These are phyloP conservation scores for Chrysoporthe austroafricana DNA, from an alignment of 2,329 filamentous ascomycete species.

Conservation along the genomic window DNA sequence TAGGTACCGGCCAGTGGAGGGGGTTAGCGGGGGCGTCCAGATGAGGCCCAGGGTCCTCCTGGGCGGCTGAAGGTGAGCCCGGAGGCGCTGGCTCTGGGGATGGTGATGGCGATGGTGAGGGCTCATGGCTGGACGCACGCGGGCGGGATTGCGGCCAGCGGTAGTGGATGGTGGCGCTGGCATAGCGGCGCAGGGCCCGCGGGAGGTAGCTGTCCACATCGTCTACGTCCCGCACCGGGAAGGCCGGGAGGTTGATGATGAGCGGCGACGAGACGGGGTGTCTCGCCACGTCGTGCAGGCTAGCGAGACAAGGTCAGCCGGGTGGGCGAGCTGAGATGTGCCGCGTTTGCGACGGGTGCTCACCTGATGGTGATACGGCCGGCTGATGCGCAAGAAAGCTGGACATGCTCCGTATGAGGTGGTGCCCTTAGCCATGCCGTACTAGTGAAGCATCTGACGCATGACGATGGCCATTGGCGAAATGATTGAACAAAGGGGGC, in stretches of 20 bases:
- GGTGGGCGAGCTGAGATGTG: slow-evolving; percentile 29
- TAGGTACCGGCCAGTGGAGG: slow-evolving; percentile 57
- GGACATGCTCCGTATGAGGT: slow-evolving; percentile 44
- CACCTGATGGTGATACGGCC: slow-evolving; percentile 57
- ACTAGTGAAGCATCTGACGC: slow-evolving; percentile 12
- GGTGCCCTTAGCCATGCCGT: slow-evolving; percentile 14
- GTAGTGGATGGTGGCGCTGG: slow-evolving; percentile 63
- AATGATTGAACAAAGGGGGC: not conserved
- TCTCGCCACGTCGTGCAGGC: slow-evolving; percentile 52
- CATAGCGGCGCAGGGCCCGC: slow-evolving; percentile 45
- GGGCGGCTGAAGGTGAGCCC: not conserved
- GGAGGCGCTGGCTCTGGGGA: not conserved
- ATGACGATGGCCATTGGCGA: no score
- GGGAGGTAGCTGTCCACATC: slow-evolving; percentile 40
- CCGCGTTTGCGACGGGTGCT: slow-evolving; percentile 30
- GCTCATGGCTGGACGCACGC: not conserved
- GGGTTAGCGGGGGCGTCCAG: slow-evolving; percentile 24
- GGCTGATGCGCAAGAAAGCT: slow-evolving; percentile 52
- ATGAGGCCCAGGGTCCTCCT: not conserved
- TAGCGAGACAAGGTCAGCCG: slow-evolving; percentile 34
- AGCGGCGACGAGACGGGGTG: slow-evolving; percentile 48
- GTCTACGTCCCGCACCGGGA: slow-evolving; percentile 39
- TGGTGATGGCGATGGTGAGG: not conserved
- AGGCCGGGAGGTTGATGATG: slow-evolving; percentile 60
- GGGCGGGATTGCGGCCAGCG: slow-evolving; percentile 49